phyloP scores from a whole-genome alignment of 2,329 filamentous ascomycete genomes.

The Fusarium odoratissimum region DNA sequence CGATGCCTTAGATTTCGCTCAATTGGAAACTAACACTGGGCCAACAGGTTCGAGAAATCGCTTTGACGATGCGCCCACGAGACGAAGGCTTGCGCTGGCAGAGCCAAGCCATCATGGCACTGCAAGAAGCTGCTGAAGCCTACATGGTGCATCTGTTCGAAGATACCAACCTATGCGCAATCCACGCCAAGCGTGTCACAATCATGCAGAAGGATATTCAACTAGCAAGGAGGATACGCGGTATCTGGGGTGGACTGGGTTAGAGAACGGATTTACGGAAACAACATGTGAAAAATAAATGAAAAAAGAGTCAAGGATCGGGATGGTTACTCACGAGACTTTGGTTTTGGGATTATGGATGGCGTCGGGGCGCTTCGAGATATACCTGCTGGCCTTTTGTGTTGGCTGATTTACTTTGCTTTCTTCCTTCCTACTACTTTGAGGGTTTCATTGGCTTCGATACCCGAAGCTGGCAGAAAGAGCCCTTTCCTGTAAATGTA shows the following conservation, averaged over 20 bases:
- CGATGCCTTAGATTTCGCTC: neutral
- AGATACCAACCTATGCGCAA: conserved; percentile 84
- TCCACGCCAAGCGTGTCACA: conserved; percentile 95
- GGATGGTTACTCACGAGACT: conserved; percentile 17
- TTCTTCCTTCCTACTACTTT: neutral
- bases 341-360: conserved; percentile 21
- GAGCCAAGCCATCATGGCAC: conserved; percentile 90
- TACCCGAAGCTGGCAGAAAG: neutral
- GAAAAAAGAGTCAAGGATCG: neutral
- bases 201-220: conserved; percentile 99
- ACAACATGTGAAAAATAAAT: neutral
- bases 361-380: conserved; percentile 38
- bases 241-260: conserved; percentile 78
- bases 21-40: conserved; percentile 31
- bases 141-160: conserved; percentile 98
- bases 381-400: conserved; percentile 39
- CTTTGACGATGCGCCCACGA: conserved; percentile 69
- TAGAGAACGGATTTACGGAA: conserved; percentile 46
- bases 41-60: conserved; percentile 71
- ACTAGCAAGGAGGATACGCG: conserved; percentile 83
- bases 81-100: conserved; percentile 89
- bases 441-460: neutral
- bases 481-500: conserved; percentile 10
- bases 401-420: conserved; percentile 29
- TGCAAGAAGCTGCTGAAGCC: conserved; percentile 96